Evolutionary conservation across 768 basidiomycete species (phyloP).

Genomic region (Naganishia onofrii): DNA sequence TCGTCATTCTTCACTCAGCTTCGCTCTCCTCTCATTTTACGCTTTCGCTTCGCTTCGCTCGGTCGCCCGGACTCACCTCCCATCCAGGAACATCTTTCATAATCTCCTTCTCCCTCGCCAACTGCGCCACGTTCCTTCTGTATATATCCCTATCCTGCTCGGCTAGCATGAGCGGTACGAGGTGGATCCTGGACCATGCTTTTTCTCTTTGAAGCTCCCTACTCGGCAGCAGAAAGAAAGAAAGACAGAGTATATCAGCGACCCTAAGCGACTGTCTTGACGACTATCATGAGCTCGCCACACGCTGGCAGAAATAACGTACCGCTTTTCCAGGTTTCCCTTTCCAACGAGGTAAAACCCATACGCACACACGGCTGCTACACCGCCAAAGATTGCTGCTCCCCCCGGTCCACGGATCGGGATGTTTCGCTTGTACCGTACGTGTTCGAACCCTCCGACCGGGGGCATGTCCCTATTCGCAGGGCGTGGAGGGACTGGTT

Average conservation of each 20-base stretch:
- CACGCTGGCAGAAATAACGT: too few relatives aligned
- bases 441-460: slow-evolving; percentile 80
- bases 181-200: slow-evolving; percentile 91
- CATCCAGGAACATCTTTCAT: slow-evolving; percentile 92
- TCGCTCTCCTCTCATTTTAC: not conserved
- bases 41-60: not conserved
- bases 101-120: slow-evolving; percentile 77
- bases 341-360: slow-evolving; percentile 88
- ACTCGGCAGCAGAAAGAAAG: slow-evolving; percentile 34
- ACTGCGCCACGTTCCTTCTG: slow-evolving; percentile 71
- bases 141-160: slow-evolving; percentile 90
- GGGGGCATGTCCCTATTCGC: slow-evolving; percentile 88
- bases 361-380: slow-evolving; percentile 77
- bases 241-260: not conserved
- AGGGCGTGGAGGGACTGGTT: not conserved
- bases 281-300: not conserved
- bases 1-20: not conserved
- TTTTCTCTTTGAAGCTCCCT: slow-evolving; percentile 92
- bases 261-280: too few relatives aligned
- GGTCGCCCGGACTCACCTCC: slow-evolving; percentile 67
- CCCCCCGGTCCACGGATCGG: slow-evolving; percentile 70
- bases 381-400: slow-evolving; percentile 77
- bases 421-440: slow-evolving; percentile 94
- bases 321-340: slow-evolving; percentile 92
- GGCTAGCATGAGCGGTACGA: slow-evolving; percentile 84